Base-by-base conservation (phyloP, 2,329 filamentous ascomycete genomes). In the Trichoderma sp. region DNA sequence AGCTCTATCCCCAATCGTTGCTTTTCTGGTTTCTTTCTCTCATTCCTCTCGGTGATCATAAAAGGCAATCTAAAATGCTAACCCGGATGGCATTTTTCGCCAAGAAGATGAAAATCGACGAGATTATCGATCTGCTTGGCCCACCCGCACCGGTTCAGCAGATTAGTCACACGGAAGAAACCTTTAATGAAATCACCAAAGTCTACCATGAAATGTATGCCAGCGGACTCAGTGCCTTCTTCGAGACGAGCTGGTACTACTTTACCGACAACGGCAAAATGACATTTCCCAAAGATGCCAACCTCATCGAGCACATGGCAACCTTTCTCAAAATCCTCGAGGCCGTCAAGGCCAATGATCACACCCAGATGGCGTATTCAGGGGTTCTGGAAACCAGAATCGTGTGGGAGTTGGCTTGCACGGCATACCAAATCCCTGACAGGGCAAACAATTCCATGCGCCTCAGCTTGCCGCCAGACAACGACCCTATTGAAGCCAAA, bases 231-330 rank as follows among this genome's bases (percentile, higher is more conserved):
- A 92, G 94, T 83, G 89, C 89, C 67, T 92, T 97, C 77, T 89
- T 97, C 77, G 95, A 98, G 83, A 94, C 94, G 7, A 89, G 88
- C 33, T 98, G 95, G 95, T 98, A 94, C 85, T 90, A 87, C 76
- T 86, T 88, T 65, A 82, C 82, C 64, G 87, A 87, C 16, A 84
- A 85, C 75, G 83, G 85, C 69, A 82, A 85, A 53, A 85, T 84
- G 81, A 81, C 86, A n/a, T 84, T 91, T 75, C 85, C 86, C 74
- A 84, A 85, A 67, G 87, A 93, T 81, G 85, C 87, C 33, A 85
- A 86, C 33, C 85, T 94, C n/a, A 87, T 93, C 79, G 90, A 92
- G 71, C 89, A 92, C 77, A 90, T 95, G 81, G 89, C 89, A 6
- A 88, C 90, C 18, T 92, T 95, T 78, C 87, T 95, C 50, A 85